These are phyloP conservation scores for Scalesia atractyloides DNA, from an alignment of 129 eudicot genomes.

Conservation along the genomic window DNA sequence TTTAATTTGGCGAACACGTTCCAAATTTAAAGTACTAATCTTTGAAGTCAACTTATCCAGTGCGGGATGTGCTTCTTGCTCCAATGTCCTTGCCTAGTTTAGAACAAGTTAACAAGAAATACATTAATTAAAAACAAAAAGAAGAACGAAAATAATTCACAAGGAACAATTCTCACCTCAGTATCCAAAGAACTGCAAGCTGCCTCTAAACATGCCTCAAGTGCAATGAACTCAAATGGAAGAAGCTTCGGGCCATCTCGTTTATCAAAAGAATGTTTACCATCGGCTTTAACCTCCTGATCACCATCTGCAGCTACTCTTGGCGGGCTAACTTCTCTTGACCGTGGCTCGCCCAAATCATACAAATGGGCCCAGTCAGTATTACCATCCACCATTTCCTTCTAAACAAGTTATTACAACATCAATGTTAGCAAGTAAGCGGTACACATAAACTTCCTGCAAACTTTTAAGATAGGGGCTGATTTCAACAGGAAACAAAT, in stretches of 20 bases:
- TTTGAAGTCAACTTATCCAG: constrained; percentile 58
- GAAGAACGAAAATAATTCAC: background rate
- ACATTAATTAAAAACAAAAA: background rate
- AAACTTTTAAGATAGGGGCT: background rate
- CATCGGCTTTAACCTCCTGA: constrained; percentile 58
- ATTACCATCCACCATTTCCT: constrained; percentile 50
- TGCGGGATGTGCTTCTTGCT: constrained; percentile 76
- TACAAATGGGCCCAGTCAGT: constrained; percentile 74
- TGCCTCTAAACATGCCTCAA: constrained; percentile 63
- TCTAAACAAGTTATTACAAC: constrained; percentile 39
- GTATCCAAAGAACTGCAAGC: constrained; percentile 61
- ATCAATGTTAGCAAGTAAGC: background rate
- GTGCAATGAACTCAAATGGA: constrained; percentile 62
- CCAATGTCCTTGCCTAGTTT: constrained; percentile 58
- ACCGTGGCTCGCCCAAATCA: constrained; percentile 71
- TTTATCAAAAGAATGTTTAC: constrained; percentile 61
- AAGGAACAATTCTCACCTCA: constrained; percentile 37
- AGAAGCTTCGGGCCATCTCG: constrained; percentile 55
- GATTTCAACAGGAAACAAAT: background rate
- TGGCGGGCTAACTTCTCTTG: constrained; percentile 62
- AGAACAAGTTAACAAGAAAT: background rate
- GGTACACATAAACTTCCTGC: constrained; percentile 5
- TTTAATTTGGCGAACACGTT: constrained; percentile 71
- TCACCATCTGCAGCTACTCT: constrained; percentile 39
- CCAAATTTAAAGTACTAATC: constrained; percentile 66